Evolutionary conservation across 805 yeast species (phyloP), one percentile per base, ranked within the genome.

Genomic region (Sugiyamaella qingdaonensis): DNA sequence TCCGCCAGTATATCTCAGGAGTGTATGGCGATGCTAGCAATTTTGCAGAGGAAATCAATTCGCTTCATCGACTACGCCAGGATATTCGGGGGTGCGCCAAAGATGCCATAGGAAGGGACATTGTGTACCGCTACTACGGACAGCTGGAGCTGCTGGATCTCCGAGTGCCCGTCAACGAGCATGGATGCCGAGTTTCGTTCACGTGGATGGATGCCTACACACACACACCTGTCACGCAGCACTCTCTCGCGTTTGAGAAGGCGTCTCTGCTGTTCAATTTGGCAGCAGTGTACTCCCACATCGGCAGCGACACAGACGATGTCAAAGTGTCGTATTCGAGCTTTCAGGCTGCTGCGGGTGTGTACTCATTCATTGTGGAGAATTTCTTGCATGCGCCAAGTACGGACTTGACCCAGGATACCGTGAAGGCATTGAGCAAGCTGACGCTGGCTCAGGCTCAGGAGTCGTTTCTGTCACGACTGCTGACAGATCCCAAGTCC

Each of bases 311-410:
- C 27, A 61, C 61, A 21, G 68, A 72, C 2, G 76, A 81, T 52
- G 72, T 77, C 62, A 90, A 87, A 60, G 67, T 68, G n/a, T 75
- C 89, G 0, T 76, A 84, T 56, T 79, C 78, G 37, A 68, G 73
- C 47, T 79, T 86, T 61, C 88, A 88, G 56, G 84, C 82, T 54
- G 82, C 96, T 1, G 85, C 94, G 3, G 95, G 97, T 1, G 77
- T 89, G 31, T 86, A 79, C 63, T 77, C 79, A 55, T 87, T 80
- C 59, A 73, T 91, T 24, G 77, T 84, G 43, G 92, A 86, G 59
- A 87, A 86, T 68, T 92, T 92, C 68, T 71, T 90, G 46, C 94
- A 91, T 68, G 92, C 97, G 0, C 97, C 98, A 0, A 81, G 90
- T 2, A 73, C 77, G 4, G 99, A 92, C 68, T 71, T 91, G 48